These are phyloP conservation scores for Pestalotiopsis sp. DNA, from an alignment of 2,329 filamentous ascomycete species.

Conservation along the genomic window DNA sequence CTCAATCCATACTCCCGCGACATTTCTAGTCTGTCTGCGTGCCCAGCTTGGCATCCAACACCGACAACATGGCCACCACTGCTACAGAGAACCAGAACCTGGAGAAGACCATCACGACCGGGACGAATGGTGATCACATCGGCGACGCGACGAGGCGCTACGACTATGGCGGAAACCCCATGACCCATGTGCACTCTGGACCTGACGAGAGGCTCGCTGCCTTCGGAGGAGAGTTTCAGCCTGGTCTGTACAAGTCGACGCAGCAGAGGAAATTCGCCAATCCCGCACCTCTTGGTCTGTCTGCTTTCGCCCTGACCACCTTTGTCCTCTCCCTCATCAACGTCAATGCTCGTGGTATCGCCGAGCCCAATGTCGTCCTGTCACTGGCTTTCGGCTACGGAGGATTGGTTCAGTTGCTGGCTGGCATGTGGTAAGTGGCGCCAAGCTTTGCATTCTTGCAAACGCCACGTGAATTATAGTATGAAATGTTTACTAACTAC, in stretches of 20 bases:
- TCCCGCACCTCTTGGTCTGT: conserved; percentile 76
- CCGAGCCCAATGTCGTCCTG: conserved; percentile 66
- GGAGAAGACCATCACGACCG: conserved; percentile 11
- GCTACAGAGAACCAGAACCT: conserved; percentile 18
- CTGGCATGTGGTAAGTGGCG: conserved; percentile 79
- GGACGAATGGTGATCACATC: conserved; percentile 17
- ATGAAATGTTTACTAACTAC: neutral
- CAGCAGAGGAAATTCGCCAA: conserved; percentile 77
- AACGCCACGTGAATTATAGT: neutral
- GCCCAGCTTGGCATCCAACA: neutral
- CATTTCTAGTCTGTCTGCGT: neutral
- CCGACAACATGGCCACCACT: conserved; percentile 22
- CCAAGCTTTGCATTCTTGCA: neutral
- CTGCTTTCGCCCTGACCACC: conserved; percentile 80
- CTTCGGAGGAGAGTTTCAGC: conserved; percentile 75
- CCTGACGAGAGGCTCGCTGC: conserved; percentile 50
- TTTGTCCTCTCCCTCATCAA: conserved; percentile 80
- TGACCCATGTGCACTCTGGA: conserved; percentile 36
- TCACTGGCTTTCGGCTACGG: conserved; percentile 75
- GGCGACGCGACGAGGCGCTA: conserved; percentile 27
- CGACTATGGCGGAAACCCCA: conserved; percentile 43
- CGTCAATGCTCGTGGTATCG: conserved; percentile 63
- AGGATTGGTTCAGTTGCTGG: conserved; percentile 76
- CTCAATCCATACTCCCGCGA: neutral
- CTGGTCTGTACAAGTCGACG: conserved; percentile 64